These are phyloP conservation scores for Botryotinia globosa DNA, from an alignment of 2,329 filamentous ascomycete genomes.

Conservation along the genomic window DNA sequence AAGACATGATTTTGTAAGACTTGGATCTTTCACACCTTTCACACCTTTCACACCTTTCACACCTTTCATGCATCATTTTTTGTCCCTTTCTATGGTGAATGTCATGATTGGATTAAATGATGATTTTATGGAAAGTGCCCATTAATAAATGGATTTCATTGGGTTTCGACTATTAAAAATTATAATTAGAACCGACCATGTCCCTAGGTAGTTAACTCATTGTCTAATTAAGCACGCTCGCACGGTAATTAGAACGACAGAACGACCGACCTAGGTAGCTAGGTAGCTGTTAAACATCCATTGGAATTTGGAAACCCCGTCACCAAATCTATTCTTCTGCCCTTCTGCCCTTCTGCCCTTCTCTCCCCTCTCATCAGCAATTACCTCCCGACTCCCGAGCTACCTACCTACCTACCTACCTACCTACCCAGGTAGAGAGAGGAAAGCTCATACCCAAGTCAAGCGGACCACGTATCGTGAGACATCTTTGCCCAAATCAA, in stretches of 20 bases:
- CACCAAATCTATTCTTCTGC: background rate
- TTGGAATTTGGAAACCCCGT: background rate
- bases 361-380: background rate
- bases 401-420: too few relatives aligned
- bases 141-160: background rate
- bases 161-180: background rate
- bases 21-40: background rate
- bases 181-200: background rate
- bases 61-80: background rate
- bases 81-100: too few relatives aligned
- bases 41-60: background rate
- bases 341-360: background rate
- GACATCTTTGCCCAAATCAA: slow-evolving; percentile 9
- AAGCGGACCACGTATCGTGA: background rate
- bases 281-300: background rate
- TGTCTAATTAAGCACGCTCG: background rate
- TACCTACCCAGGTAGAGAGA: background rate
- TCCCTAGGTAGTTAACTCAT: too few relatives aligned
- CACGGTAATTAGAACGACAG: background rate
- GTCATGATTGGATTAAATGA: background rate
- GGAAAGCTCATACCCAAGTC: background rate
- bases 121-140: background rate
- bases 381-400: too few relatives aligned
- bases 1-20: background rate
- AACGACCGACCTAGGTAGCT: background rate